Conservation (phyloP, 306 rosid genomes). For the Cercis canadensis region DNA sequence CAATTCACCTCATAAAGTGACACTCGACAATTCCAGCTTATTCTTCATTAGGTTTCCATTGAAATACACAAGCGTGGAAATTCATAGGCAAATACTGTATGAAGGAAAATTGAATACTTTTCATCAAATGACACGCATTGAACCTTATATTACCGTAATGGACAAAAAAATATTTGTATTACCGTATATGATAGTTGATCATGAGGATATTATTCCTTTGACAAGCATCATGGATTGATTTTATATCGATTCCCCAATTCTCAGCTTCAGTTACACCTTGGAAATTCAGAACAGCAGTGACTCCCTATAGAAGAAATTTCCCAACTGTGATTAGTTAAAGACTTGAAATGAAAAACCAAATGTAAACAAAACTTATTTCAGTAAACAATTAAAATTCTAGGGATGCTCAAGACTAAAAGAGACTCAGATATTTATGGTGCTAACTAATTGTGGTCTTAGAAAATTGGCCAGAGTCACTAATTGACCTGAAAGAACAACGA, state of each 20-base stretch:
- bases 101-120: not conserved
- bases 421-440: too few species aligned
- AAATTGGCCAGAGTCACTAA: too few species aligned
- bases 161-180: too few species aligned
- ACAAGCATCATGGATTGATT: conserved; percentile 73
- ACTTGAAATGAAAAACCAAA: conserved; percentile 31
- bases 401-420: too few species aligned
- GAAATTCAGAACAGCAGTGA: conserved; percentile 87
- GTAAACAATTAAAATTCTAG: too few species aligned
- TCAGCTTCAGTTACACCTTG: conserved; percentile 91
- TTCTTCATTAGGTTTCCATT: not conserved
- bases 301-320: conserved; percentile 68
- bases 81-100: conserved; percentile 5
- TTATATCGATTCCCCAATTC: conserved; percentile 87
- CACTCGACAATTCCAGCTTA: conserved; percentile 1
- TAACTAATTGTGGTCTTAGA: too few species aligned
- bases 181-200: conserved; percentile 93
- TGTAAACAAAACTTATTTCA: too few species aligned
- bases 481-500: too few species aligned
- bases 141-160: too few species aligned
- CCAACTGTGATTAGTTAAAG: conserved; percentile 29
- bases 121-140: conserved; percentile 23
- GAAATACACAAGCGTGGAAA: conserved; percentile 9
- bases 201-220: conserved; percentile 77
- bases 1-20: conserved; percentile 23